phyloP scores from a whole-genome alignment of 2,329 filamentous ascomycete genomes.

The Pseudovirgaria hyperparasitica region DNA sequence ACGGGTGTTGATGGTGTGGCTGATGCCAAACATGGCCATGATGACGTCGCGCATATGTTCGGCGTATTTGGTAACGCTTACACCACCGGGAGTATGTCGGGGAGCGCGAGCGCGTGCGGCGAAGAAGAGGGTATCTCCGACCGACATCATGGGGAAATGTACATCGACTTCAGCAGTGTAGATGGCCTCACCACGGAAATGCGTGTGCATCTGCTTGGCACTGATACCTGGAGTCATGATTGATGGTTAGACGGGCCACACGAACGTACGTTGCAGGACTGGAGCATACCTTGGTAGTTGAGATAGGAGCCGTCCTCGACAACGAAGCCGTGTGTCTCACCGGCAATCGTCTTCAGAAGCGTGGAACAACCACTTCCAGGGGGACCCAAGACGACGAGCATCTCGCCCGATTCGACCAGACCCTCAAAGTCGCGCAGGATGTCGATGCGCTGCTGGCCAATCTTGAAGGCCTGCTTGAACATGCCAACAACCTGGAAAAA shows the following conservation, averaged over 20 bases:
- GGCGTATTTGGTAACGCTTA: constrained; percentile 42
- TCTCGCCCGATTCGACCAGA: constrained; percentile 56
- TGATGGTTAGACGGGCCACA: not conserved
- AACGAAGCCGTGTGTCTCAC: constrained; percentile 69
- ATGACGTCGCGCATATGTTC: constrained; percentile 56
- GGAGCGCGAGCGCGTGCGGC: constrained; percentile 59
- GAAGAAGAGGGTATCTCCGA: constrained; percentile 69
- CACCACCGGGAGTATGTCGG: constrained; percentile 45
- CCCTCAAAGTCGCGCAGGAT: constrained; percentile 58
- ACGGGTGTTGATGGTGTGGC: constrained; percentile 58
- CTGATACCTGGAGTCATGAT: constrained; percentile 38
- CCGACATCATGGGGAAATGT: constrained; percentile 64
- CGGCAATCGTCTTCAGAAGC: constrained; percentile 71
- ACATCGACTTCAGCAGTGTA: constrained; percentile 78
- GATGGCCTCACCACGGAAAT: constrained; percentile 73
- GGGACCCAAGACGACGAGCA: constrained; percentile 63
- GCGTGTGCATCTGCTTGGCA: constrained; percentile 61
- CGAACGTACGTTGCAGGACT: not conserved
- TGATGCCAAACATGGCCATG: constrained; percentile 65
- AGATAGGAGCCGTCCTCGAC: constrained; percentile 59
- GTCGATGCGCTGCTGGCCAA: constrained; percentile 36
- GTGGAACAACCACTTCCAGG: constrained; percentile 64
- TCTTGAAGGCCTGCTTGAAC: constrained; percentile 20
- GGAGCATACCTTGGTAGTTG: constrained; percentile 59
- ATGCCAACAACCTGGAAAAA: constrained; percentile 28